Evolutionary conservation across 2,329 filamentous ascomycete species (phyloP).

Genomic region (Botrytis squamosa): DNA sequence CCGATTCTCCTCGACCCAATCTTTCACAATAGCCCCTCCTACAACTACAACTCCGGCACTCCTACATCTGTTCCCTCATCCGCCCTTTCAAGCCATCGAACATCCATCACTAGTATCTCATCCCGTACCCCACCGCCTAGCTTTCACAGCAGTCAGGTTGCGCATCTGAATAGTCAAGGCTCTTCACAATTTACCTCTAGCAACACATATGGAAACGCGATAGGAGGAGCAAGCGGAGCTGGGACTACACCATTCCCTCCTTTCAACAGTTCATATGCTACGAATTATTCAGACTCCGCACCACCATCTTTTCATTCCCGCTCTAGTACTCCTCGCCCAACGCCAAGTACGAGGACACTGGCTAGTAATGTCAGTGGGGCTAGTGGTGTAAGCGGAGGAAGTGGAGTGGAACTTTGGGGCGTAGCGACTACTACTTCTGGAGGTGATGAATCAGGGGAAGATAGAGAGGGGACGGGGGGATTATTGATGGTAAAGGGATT

Average conservation of each 20-base stretch:
- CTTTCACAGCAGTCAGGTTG: slow-evolving; percentile 28
- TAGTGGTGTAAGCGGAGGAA: slow-evolving; percentile 1
- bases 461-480: slow-evolving; percentile 23
- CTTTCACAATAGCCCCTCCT: slow-evolving; percentile 21
- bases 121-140: slow-evolving; percentile 24
- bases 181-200: neutral
- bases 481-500: slow-evolving; percentile 30
- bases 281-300: slow-evolving; percentile 25
- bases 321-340: slow-evolving; percentile 20
- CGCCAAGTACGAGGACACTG: slow-evolving; percentile 26
- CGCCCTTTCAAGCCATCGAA: slow-evolving; percentile 22
- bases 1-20: slow-evolving; percentile 32
- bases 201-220: neutral
- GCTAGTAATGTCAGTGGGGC: slow-evolving; percentile 13
- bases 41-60: slow-evolving; percentile 34
- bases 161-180: neutral
- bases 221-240: neutral
- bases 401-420: slow-evolving; percentile 32
- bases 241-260: slow-evolving; percentile 20
- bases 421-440: slow-evolving; percentile 31
- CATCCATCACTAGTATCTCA: slow-evolving; percentile 2
- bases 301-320: slow-evolving; percentile 20
- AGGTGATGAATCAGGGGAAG: slow-evolving; percentile 17
- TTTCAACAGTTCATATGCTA: slow-evolving; percentile 26
- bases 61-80: slow-evolving; percentile 29